A percentile compares a stretch with the other conserved stretches of the same genome.
Evolutionary conservation across 2,329 filamentous ascomycete species (phyloP).

Genomic region (Colletotrichum chrysophilum): DNA sequence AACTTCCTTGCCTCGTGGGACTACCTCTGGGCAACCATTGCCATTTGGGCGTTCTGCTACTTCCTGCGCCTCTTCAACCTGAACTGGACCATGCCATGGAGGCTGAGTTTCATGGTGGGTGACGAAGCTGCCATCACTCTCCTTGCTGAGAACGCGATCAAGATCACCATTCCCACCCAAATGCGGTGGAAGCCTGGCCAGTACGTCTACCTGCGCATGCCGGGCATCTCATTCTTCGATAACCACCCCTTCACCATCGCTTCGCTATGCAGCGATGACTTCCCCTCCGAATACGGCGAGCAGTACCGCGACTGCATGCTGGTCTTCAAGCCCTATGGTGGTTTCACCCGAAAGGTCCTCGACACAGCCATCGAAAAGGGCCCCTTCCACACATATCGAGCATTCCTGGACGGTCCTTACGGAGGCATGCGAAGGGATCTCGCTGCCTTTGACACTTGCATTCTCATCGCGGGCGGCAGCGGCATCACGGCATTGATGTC

Average conservation of each 20-base stretch:
- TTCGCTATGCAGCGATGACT: conserved; percentile 90
- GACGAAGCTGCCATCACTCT: conserved; percentile 91
- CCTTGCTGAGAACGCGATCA: conserved; percentile 92
- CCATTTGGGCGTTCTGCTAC: conserved; percentile 80
- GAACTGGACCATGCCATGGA: conserved; percentile 86
- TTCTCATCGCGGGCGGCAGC: conserved; percentile 91
- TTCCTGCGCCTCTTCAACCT: conserved; percentile 79
- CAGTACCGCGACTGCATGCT: conserved; percentile 87
- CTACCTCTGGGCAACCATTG: conserved; percentile 83
- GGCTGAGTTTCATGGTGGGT: conserved; percentile 82
- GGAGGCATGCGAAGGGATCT: conserved; percentile 92
- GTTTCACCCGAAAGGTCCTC: conserved; percentile 87
- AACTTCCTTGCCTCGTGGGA: conserved; percentile 91
- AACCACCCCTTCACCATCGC: conserved; percentile 97
- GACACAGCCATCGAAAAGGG: conserved; percentile 83
- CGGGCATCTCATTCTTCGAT: conserved; percentile 86
- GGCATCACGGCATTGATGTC: conserved; percentile 94
- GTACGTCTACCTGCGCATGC: conserved; percentile 94
- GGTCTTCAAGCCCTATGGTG: conserved; percentile 89
- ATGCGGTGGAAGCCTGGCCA: conserved; percentile 93
- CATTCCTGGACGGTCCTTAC: conserved; percentile 93
- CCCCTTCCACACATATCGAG: conserved; percentile 89
- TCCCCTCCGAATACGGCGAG: conserved; percentile 89
- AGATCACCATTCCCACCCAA: conserved; percentile 91
- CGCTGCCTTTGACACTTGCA: conserved; percentile 90